phyloP scores from a whole-genome alignment of 768 basidiomycete species.

The Kwoniella sp. region DNA sequence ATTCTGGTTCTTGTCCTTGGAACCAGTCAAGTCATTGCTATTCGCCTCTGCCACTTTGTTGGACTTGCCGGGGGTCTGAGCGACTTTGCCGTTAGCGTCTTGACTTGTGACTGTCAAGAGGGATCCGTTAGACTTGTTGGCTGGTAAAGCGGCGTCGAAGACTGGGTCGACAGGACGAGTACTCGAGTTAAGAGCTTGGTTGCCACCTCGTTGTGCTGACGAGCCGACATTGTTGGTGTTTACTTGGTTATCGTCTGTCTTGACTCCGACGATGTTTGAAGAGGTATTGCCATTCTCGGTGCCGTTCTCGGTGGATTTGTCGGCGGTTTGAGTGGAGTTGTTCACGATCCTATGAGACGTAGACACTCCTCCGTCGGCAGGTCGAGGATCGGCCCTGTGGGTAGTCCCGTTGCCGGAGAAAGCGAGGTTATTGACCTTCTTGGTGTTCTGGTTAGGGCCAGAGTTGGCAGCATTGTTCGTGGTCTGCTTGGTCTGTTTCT shows the following conservation, averaged over 20 bases:
- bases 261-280: neutral
- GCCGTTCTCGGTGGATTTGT: neutral
- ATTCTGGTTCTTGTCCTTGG: conserved; percentile 6
- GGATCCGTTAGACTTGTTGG: neutral
- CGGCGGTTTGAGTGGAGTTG: neutral
- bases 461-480: neutral
- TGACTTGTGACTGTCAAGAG: conserved; percentile 4
- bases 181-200: neutral
- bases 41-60: conserved; percentile 14
- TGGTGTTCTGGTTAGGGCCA: neutral
- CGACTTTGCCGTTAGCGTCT: conserved; percentile 16
- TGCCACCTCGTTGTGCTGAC: neutral
- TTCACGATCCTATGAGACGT: neutral
- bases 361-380: neutral
- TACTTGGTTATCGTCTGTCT: neutral
- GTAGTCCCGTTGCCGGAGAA: conserved; percentile 1
- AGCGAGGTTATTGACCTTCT: conserved; percentile 8
- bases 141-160: neutral
- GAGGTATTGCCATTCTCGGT: neutral
- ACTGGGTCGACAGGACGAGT: neutral
- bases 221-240: neutral
- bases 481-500: neutral
- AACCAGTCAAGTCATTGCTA: conserved; percentile 6
- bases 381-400: conserved; percentile 7
- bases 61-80: conserved; percentile 23